Conservation (phyloP, 139 green algal species). For the Gonium pectorale region DNA sequence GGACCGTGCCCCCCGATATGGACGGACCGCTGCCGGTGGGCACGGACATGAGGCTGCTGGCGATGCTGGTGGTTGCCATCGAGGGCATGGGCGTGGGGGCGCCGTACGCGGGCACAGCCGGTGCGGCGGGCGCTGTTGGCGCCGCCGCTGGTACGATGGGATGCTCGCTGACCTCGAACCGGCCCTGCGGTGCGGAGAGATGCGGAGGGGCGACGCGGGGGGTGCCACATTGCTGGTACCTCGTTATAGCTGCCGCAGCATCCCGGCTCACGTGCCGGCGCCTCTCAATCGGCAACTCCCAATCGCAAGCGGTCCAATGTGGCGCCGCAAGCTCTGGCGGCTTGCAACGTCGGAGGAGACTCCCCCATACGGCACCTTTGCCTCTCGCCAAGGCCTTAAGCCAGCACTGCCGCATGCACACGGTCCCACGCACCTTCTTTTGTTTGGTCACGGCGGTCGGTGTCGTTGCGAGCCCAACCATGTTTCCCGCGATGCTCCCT, state of each 20-base stretch:
- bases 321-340: too few relatives aligned
- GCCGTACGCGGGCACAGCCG: neutral
- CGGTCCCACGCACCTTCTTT: slow-evolving; percentile 40
- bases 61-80: neutral
- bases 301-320: too few relatives aligned
- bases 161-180: slow-evolving; percentile 83
- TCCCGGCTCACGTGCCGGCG: too few relatives aligned
- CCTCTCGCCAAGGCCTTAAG: neutral
- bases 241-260: too few relatives aligned
- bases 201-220: too few relatives aligned
- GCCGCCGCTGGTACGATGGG: neutral
- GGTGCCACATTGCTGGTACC: too few relatives aligned
- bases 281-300: too few relatives aligned
- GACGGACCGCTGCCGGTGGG: neutral
- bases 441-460: slow-evolving; percentile 47
- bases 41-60: neutral
- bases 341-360: too few relatives aligned
- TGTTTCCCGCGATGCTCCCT: slow-evolving; percentile 48
- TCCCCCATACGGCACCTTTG: too few relatives aligned
- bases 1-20: slow-evolving; percentile 12
- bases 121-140: neutral
- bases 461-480: slow-evolving; percentile 29
- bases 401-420: neutral
- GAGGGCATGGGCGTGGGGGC: neutral
- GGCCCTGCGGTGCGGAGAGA: slow-evolving; percentile 55